Evolutionary conservation across 2,329 filamentous ascomycete genomes (phyloP).

Genomic region (Harringtonia aguacate): DNA sequence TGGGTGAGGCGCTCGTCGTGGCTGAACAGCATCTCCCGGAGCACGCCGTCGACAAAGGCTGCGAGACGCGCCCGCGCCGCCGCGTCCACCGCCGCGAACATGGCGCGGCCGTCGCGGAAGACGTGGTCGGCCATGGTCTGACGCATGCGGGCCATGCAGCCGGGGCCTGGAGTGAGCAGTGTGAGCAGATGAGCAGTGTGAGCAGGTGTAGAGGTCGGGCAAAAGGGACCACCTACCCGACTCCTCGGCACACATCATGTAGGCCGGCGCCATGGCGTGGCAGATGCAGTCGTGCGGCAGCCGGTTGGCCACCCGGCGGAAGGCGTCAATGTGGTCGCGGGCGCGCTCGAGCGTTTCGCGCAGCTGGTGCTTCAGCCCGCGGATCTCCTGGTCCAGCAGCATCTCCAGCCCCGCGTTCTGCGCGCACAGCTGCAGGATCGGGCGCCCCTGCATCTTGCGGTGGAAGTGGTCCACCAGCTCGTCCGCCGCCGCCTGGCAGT

Average conservation of each 20-base stretch:
- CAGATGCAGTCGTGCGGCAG: constrained; percentile 39
- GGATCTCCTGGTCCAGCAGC: constrained; percentile 3
- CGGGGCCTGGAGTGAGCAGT: constrained; percentile 18
- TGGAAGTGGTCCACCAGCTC: constrained; percentile 15
- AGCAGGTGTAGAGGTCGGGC: not conserved
- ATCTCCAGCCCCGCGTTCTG: constrained; percentile 14
- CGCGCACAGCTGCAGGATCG: constrained; percentile 10
- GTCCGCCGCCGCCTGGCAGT: constrained; percentile 10
- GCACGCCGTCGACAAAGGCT: constrained; percentile 18
- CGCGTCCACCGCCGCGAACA: constrained; percentile 37
- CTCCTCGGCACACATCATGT: constrained; percentile 32
- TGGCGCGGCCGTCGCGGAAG: constrained; percentile 23
- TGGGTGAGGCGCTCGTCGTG: constrained; percentile 38
- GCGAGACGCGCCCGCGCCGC: constrained; percentile 28
- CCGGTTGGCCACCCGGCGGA: constrained; percentile 41
- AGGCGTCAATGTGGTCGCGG: constrained; percentile 13
- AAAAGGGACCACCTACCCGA: constrained; percentile 17
- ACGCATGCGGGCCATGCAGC: constrained; percentile 42
- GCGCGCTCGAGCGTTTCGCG: not conserved
- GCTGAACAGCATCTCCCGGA: constrained; percentile 31
- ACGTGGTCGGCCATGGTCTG: constrained; percentile 34
- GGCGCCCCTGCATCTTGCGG: constrained; percentile 12
- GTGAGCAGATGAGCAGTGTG: not conserved
- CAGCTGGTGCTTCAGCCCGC: not conserved
- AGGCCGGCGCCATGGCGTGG: constrained; percentile 32